Evolutionary conservation across 345 rosid genomes (phyloP).

Genomic region (Lagerstroemia speciosa): DNA sequence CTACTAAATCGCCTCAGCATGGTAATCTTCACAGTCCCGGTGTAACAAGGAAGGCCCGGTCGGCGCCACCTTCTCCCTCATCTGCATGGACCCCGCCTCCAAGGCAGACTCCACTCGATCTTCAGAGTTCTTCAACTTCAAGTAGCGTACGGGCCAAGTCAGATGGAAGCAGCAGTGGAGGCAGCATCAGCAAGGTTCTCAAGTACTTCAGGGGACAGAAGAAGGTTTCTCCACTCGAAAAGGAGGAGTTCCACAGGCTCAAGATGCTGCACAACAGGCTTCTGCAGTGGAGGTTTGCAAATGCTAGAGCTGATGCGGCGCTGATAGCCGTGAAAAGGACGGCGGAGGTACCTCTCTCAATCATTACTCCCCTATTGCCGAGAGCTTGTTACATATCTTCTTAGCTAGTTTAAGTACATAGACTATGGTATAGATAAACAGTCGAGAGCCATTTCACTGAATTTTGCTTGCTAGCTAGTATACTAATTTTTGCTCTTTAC

Average conservation of each 20-base stretch:
- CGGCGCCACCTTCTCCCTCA: slow-evolving; percentile 25
- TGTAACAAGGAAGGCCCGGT: slow-evolving; percentile 18
- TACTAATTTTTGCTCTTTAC: too few species aligned
- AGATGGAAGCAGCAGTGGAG: slow-evolving; percentile 22
- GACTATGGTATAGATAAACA: not conserved
- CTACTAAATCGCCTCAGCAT: slow-evolving; percentile 26
- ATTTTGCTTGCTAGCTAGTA: too few species aligned
- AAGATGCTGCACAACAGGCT: slow-evolving; percentile 37
- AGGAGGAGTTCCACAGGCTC: slow-evolving; percentile 42
- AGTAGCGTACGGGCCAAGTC: not conserved
- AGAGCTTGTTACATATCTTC: too few species aligned
- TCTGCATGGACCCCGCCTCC: slow-evolving; percentile 54
- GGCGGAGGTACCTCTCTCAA: slow-evolving; percentile 32
- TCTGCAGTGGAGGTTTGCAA: slow-evolving; percentile 57
- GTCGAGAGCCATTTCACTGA: too few species aligned
- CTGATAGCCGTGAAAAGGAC: slow-evolving; percentile 20
- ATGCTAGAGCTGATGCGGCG: slow-evolving; percentile 43
- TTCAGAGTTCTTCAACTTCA: not conserved
- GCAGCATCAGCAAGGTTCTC: slow-evolving; percentile 52
- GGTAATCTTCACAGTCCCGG: slow-evolving; percentile 1
- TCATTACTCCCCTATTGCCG: too few species aligned
- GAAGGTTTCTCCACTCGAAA: slow-evolving; percentile 42
- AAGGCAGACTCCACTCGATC: not conserved
- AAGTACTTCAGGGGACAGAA: slow-evolving; percentile 65
- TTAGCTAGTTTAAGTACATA: too few species aligned